A percentile compares a stretch with the other conserved stretches of the same genome.
phyloP scores from a whole-genome alignment of 768 basidiomycete genomes.

The Russula sp. region DNA sequence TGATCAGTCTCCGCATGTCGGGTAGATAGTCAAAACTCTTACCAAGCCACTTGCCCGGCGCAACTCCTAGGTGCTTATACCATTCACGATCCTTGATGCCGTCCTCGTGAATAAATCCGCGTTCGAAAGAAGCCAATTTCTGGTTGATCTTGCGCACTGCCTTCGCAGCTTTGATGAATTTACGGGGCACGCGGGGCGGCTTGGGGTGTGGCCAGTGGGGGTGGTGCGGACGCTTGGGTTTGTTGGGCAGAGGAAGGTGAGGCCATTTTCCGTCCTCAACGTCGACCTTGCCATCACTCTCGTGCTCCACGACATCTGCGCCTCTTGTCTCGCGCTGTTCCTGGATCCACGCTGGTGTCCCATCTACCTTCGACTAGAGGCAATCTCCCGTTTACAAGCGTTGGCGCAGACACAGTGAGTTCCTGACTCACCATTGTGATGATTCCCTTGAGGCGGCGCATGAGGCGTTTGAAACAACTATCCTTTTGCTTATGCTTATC shows the following conservation, averaged over 20 bases:
- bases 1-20: background rate
- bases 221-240: constrained; percentile 10
- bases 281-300: background rate
- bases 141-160: constrained; percentile 55
- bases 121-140: constrained; percentile 67
- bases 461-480: background rate
- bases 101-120: constrained; percentile 70
- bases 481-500: background rate
- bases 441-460: background rate
- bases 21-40: constrained; percentile 24
- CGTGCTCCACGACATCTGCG: background rate
- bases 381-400: no score
- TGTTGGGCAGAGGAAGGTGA: background rate
- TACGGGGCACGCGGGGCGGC: constrained; percentile 28
- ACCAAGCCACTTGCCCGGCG: constrained; percentile 85
- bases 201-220: constrained; percentile 15
- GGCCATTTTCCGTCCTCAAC: constrained; percentile 5
- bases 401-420: background rate
- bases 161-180: constrained; percentile 52
- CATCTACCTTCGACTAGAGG: background rate
- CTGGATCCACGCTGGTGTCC: background rate
- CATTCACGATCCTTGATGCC: constrained; percentile 80
- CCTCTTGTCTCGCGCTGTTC: background rate
- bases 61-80: constrained; percentile 81
- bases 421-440: background rate